Conservation (phyloP, 345 rosid species). For the Anacardium occidentale region DNA sequence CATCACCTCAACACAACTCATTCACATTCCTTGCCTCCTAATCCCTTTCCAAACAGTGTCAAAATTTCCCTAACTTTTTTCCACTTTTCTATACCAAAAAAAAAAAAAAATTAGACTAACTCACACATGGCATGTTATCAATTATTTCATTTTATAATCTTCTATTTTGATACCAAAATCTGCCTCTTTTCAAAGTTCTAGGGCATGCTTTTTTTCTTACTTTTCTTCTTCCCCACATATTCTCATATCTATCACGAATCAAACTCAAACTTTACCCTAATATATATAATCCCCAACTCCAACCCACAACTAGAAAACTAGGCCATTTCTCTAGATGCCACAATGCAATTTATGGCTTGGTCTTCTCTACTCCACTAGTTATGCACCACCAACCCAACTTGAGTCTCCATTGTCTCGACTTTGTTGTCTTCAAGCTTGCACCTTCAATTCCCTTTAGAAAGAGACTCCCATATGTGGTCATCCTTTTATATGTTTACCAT, state of each 20-base stretch:
- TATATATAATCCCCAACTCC: background rate
- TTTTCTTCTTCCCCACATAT: background rate
- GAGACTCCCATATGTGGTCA: slow-evolving; percentile 17
- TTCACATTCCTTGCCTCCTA: slow-evolving; percentile 68
- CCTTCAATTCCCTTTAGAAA: slow-evolving; percentile 28
- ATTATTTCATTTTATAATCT: slow-evolving; percentile 15
- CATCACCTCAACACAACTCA: slow-evolving; percentile 26
- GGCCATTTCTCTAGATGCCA: slow-evolving; percentile 29
- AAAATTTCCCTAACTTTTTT: slow-evolving; percentile 23
- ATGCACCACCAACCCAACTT: background rate
- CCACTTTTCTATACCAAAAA: slow-evolving; percentile 21
- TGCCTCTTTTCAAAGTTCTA: slow-evolving; percentile 34
- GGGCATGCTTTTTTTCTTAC: slow-evolving; percentile 32
- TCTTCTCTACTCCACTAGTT: slow-evolving; percentile 16
- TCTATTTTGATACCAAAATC: slow-evolving; percentile 19
- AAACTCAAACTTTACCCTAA: background rate
- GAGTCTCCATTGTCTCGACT: slow-evolving; percentile 31
- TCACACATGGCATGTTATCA: slow-evolving; percentile 14
- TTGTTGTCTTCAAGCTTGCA: slow-evolving; percentile 31
- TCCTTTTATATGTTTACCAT: slow-evolving; percentile 8
- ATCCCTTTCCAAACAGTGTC: slow-evolving; percentile 74
- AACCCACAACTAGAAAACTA: slow-evolving; percentile 2
- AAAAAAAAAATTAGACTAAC: slow-evolving; percentile 20
- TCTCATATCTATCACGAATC: slow-evolving; percentile 7
- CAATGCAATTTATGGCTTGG: background rate